Evolutionary conservation across 192 early-diverging fungal genomes (phyloP).

Genomic region (Dissophora globulifera): DNA sequence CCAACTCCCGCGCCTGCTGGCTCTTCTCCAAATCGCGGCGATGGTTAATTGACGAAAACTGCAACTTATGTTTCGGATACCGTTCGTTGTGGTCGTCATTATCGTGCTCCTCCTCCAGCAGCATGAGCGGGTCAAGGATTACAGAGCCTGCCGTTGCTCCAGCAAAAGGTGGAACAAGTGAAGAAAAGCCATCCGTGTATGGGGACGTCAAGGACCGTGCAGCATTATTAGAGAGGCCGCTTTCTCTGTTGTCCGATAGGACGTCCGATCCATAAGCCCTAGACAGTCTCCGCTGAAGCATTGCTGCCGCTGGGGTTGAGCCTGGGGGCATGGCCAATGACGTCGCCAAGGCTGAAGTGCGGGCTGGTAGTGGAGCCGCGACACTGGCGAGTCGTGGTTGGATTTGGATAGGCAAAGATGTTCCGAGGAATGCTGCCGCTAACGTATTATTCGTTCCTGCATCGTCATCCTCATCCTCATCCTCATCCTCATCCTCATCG

Average conservation of each 20-base stretch:
- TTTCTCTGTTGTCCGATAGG: background rate
- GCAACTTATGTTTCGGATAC: slow-evolving; percentile 19
- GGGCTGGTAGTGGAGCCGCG: slow-evolving; percentile 15
- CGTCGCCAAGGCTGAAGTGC: slow-evolving; percentile 20
- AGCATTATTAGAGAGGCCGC: background rate
- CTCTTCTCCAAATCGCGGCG: slow-evolving; percentile 32
- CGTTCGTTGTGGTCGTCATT: slow-evolving; percentile 34
- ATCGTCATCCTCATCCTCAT: slow-evolving; percentile 5
- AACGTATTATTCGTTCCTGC: background rate
- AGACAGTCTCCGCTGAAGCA: slow-evolving; percentile 48
- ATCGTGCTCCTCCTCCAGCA: slow-evolving; percentile 50
- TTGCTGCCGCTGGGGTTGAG: slow-evolving; percentile 43
- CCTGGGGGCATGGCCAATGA: slow-evolving; percentile 48
- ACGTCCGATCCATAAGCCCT: slow-evolving; percentile 32
- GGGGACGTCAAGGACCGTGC: background rate
- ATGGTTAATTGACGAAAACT: slow-evolving; percentile 43
- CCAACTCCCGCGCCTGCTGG: slow-evolving; percentile 1
- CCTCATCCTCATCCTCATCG: slow-evolving; percentile 13
- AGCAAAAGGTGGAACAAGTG: slow-evolving; percentile 1
- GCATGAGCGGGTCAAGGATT: slow-evolving; percentile 46
- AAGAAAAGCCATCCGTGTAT: slow-evolving; percentile 16
- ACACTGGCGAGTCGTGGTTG: slow-evolving; percentile 12
- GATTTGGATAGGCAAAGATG: slow-evolving; percentile 46
- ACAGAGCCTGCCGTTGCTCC: slow-evolving; percentile 7
- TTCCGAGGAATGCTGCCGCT: slow-evolving; percentile 19